phyloP scores from a whole-genome alignment of 225 moss, liverwort and hornwort genomes.

The Pseudoscleropodium purum region DNA sequence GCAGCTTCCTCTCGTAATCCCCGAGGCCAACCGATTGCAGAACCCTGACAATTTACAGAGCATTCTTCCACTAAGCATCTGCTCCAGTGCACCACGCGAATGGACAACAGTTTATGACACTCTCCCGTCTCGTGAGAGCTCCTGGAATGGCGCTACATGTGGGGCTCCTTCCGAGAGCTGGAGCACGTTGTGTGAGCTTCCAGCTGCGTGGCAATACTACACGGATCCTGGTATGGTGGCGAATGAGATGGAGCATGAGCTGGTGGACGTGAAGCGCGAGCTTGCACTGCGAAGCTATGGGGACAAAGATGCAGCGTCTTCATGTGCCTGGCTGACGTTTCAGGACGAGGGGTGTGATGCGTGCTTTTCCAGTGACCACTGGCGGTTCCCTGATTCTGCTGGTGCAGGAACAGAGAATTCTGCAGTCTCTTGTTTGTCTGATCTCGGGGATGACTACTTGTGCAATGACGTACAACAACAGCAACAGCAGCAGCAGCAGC shows the following conservation, averaged over 20 bases:
- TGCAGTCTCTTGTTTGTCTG: conserved; percentile 15
- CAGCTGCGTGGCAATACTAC: conserved; percentile 43
- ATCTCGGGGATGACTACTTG: conserved; percentile 14
- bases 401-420: neutral
- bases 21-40: neutral
- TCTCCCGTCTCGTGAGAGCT: neutral
- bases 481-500: neutral
- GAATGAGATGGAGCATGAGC: conserved; percentile 26
- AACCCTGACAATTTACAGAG: conserved; percentile 37
- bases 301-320: neutral
- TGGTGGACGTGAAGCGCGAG: conserved; percentile 30
- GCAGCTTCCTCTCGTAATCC: neutral
- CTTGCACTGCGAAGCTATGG: conserved; percentile 6
- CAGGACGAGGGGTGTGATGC: conserved; percentile 28
- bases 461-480: neutral
- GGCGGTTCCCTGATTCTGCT: conserved; percentile 4
- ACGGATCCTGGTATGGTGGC: conserved; percentile 28
- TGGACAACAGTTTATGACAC: neutral
- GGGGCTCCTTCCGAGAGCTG: conserved; percentile 19
- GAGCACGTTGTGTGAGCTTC: conserved; percentile 41
- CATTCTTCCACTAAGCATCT: conserved; percentile 12
- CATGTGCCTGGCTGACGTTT: neutral
- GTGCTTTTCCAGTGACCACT: conserved; percentile 30
- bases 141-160: neutral
- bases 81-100: neutral